phyloP scores from a whole-genome alignment of 768 basidiomycete genomes.

The Cyathus striatus region DNA sequence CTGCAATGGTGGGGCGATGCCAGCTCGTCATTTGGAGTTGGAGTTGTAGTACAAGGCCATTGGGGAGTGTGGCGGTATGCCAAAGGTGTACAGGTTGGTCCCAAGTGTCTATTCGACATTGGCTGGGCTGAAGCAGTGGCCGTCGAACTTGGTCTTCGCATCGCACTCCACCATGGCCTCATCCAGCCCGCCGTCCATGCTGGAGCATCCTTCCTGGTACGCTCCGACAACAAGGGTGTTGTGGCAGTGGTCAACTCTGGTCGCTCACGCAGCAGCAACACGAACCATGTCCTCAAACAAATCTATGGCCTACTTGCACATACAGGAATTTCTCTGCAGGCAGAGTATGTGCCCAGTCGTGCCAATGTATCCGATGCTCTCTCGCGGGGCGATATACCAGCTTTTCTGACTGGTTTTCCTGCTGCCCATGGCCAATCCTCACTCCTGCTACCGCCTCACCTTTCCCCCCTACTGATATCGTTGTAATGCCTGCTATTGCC shows the following conservation, averaged over 20 bases:
- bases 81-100: slow-evolving; percentile 21
- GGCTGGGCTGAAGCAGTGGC: slow-evolving; percentile 35
- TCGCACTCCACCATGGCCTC: slow-evolving; percentile 6
- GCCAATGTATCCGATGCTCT: not conserved
- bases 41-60: slow-evolving; percentile 16
- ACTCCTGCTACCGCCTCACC: not conserved
- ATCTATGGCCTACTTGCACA: not conserved
- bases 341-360: not conserved
- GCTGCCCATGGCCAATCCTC: not conserved
- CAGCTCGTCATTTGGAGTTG: slow-evolving; percentile 27
- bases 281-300: not conserved
- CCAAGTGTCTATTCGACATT: slow-evolving; percentile 19
- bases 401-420: not conserved
- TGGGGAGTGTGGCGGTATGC: slow-evolving; percentile 26
- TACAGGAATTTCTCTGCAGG: not conserved
- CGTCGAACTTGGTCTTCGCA: slow-evolving; percentile 24
- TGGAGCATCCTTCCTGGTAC: slow-evolving; percentile 13
- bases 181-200: no score
- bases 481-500: not conserved
- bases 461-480: not conserved
- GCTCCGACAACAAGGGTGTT: slow-evolving; percentile 30
- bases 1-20: slow-evolving; percentile 30
- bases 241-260: slow-evolving; percentile 23
- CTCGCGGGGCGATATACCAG: not conserved
- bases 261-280: slow-evolving; percentile 11